phyloP scores from a whole-genome alignment of 345 rosid genomes.

The Salix suchowensis region DNA sequence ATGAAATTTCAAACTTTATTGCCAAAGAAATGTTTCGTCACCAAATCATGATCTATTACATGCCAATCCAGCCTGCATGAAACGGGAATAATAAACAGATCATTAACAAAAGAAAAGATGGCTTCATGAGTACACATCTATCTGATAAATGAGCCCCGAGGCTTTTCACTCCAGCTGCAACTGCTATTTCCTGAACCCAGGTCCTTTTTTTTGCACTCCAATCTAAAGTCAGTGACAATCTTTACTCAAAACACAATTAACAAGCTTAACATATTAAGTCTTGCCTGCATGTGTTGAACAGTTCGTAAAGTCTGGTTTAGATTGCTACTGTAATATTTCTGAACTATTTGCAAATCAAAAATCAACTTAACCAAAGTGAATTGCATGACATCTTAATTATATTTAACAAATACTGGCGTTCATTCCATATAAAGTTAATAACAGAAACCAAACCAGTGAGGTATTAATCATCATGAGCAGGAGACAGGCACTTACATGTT shows the following conservation, averaged over 20 bases:
- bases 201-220: not conserved
- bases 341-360: not conserved
- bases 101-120: not conserved
- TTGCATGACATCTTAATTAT: not conserved
- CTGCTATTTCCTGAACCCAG: not conserved
- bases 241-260: too few species aligned
- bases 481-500: conserved; percentile 52
- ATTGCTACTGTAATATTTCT: not conserved
- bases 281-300: too few species aligned
- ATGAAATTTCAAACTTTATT: too few species aligned
- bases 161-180: not conserved
- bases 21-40: not conserved
- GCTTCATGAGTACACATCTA: not conserved
- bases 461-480: not conserved
- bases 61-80: not conserved
- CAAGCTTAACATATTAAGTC: too few species aligned
- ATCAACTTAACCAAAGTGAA: not conserved
- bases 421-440: not conserved
- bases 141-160: not conserved
- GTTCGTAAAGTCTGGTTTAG: not conserved
- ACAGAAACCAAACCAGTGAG: not conserved
- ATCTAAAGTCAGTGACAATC: not conserved
- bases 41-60: not conserved
- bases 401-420: not conserved
- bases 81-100: not conserved